Evolutionary conservation across 2,329 filamentous ascomycete species (phyloP), one percentile per base, ranked within the genome.

Genomic region (Bipolaris sorokiniana): DNA sequence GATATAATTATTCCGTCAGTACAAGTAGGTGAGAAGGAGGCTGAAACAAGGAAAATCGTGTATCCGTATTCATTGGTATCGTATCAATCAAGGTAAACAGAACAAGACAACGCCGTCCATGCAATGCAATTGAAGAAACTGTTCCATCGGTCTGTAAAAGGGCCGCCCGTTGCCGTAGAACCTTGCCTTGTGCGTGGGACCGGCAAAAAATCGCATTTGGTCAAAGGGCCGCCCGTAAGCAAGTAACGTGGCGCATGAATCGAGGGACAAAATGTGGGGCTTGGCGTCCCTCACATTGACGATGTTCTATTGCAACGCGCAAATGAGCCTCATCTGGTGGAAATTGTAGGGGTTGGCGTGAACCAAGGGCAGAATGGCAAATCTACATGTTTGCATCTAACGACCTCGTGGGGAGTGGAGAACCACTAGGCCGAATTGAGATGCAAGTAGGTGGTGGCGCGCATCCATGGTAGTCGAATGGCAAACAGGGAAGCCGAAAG

Each of bases 51-150:
- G 20, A 46, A 41, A 42, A 49, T 36, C 46, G 40, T 48, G 37
- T 46, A 55, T 61, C 44, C 51, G 54, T 62, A 56, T 66, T 66
- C 58, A 60, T 67, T 67, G 64, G 66, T 67, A 68, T 68, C 64
- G 53, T 62, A 55, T 51, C 50, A 52, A 51, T 26, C 20, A 18
- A 45, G 37, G 37, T 45, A 50, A 31, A 47, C 41, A 20, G 22
- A 47, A 48, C 23, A 53, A 31, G 20, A 38, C 34, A 51, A 58
- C 51, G 56, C 63, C 61, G 58, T 48, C 46, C 50, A 58, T 58
- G 56, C 56, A 45, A 54, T 57, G 45, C 31, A 31, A 34, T 7
- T 33, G 13, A 31, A 18, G 33, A 40, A 38, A 13, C 23, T 23
- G 41, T 42, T 41, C 36, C 37, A 37, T 37, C 34, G 50, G 26